Evolutionary conservation across 1,139 yeast species (phyloP).

Genomic region (Kazachstania sp.): DNA sequence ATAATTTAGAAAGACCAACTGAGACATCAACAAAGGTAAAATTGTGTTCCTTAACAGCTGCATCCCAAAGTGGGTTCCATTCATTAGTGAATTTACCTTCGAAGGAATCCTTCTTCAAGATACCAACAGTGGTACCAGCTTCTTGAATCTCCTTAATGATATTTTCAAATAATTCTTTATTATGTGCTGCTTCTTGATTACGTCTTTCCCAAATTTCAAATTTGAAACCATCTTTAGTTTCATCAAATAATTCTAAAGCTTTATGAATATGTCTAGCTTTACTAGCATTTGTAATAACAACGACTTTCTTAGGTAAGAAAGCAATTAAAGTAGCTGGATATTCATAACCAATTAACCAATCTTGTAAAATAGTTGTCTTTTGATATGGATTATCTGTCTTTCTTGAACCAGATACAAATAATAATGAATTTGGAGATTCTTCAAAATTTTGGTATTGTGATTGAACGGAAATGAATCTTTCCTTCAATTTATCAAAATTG

Average conservation of each 20-base stretch:
- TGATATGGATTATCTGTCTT: slow-evolving; percentile 87
- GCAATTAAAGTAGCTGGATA: slow-evolving; percentile 82
- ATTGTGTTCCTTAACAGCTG: slow-evolving; percentile 31
- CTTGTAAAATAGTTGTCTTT: slow-evolving; percentile 79
- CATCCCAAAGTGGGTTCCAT: slow-evolving; percentile 56
- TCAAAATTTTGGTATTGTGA: slow-evolving; percentile 32
- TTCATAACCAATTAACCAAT: slow-evolving; percentile 91
- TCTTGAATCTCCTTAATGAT: slow-evolving; percentile 44
- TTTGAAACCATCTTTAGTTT: slow-evolving; percentile 25
- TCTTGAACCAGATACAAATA: slow-evolving; percentile 71
- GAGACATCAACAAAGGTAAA: slow-evolving; percentile 50
- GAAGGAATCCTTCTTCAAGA: slow-evolving; percentile 62
- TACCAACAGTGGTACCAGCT: slow-evolving; percentile 45
- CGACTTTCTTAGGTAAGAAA: slow-evolving; percentile 51
- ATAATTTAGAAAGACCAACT: slow-evolving; percentile 44
- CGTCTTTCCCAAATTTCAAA: slow-evolving; percentile 70
- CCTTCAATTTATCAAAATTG: slow-evolving; percentile 36
- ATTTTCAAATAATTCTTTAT: slow-evolving; percentile 55
- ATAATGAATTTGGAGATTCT: slow-evolving; percentile 44
- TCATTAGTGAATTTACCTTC: slow-evolving; percentile 79
- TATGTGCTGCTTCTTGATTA: slow-evolving; percentile 67
- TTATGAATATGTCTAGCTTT: slow-evolving; percentile 68
- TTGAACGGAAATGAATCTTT: slow-evolving; percentile 30
- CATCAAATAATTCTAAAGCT: slow-evolving; percentile 23
- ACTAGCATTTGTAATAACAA: slow-evolving; percentile 74